Evolutionary conservation across 2,329 filamentous ascomycete genomes (phyloP), one percentile per base, ranked within the genome.

Genomic region (Penicillium sp.): DNA sequence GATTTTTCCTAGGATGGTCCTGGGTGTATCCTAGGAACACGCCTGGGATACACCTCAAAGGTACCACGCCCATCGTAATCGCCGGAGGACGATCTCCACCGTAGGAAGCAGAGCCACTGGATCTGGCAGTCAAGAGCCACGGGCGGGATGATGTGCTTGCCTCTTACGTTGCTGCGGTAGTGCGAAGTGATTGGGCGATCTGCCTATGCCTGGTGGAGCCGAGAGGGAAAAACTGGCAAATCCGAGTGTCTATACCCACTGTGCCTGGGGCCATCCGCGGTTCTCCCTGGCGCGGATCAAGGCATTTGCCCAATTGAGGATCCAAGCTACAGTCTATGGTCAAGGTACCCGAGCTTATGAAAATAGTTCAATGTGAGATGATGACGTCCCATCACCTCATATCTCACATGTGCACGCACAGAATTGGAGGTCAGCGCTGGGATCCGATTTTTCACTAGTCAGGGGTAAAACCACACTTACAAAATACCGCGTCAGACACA

Each of bases 61-160:
- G 33, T 16, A 18, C 33, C 23, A 42, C 36, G 21, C 29, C 42
- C 42, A 45, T 31, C 28, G 10, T 29, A 33, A 21, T 39, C 36
- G 36, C 16, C 62, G 57, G 52, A 59, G 51, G 53, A 7, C 29
- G 26, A 33, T 52, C 57, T 58, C 56, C 52, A 52, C 58, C 51
- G 44, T 48, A 63, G 34, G 61, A 57, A 54, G 47, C 47, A 47
- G 51, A 58, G 60, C 56, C 56, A 62, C 50, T 61, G 64, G 64
- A 54, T 57, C 59, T 62, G 59, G 55, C 60, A 63, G 59, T 49
- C 58, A 47, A 52, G 18, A 64, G 57, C 60, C 62, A 60, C 59
- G 62, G 61, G 50, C 59, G 61, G 60, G 58, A 65, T 67, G 65
- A 66, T 69, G 62, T 63, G 65, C 57, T 51, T 51, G 60, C 51